phyloP scores from a whole-genome alignment of 148 eudicot species.

The Persicaria maculosa region DNA sequence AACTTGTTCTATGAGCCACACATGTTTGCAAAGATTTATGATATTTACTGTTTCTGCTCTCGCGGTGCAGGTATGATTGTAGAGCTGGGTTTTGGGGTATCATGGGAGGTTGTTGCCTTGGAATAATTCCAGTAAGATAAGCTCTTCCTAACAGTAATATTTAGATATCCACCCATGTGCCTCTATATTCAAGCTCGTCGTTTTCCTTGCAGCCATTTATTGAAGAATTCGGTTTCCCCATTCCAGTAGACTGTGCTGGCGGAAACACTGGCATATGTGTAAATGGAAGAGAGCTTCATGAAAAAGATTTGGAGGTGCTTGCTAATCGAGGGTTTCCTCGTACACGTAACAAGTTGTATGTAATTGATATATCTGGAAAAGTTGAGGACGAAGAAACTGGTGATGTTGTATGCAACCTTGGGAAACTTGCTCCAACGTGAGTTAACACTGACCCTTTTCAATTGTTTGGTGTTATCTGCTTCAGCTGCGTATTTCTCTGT shows the following conservation, averaged over 20 bases:
- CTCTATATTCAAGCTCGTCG: not conserved
- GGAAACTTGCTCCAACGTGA: conserved; percentile 96
- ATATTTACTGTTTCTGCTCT: conserved; percentile 1
- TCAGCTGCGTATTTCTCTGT: not conserved
- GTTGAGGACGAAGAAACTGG: conserved; percentile 60
- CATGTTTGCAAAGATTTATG: not conserved
- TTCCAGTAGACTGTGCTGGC: conserved; percentile 59
- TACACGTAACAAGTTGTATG: conserved; percentile 39
- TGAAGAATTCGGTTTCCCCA: conserved; percentile 61
- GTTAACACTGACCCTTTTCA: conserved; percentile 18
- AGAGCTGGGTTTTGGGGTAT: conserved; percentile 98
- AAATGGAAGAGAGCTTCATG: conserved; percentile 81
- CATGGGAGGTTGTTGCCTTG: conserved; percentile 74
- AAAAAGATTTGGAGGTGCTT: conserved; percentile 68
- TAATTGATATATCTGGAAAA: conserved; percentile 61
- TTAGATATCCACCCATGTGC: not conserved
- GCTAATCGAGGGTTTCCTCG: conserved; percentile 66
- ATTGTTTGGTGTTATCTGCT: not conserved
- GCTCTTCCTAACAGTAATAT: not conserved
- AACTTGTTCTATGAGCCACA: not conserved
- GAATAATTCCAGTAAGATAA: conserved; percentile 75
- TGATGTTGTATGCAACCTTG: conserved; percentile 60
- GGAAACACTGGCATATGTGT: conserved; percentile 71
- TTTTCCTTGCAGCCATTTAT: conserved; percentile 63
- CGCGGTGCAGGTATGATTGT: conserved; percentile 61